A percentile compares a stretch with the other conserved stretches of the same genome.
phyloP scores from a whole-genome alignment of 306 rosid species.

The Lagenaria siceraria region DNA sequence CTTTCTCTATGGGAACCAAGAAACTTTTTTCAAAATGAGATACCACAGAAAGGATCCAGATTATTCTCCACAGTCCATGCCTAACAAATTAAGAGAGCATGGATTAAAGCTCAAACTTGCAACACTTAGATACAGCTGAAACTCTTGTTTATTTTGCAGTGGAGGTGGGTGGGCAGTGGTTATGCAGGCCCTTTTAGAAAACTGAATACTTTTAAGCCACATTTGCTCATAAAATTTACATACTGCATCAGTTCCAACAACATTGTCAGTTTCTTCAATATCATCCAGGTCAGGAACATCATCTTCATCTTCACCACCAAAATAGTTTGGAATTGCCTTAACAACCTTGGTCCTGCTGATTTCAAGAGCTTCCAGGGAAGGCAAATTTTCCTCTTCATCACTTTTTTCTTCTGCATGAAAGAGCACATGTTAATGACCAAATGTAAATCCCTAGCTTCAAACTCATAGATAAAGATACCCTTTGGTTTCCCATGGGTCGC shows the following conservation, averaged over 20 bases:
- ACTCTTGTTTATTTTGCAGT: background rate
- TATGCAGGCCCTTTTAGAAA: background rate
- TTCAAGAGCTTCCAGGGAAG: slow-evolving; percentile 78
- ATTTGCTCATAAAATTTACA: slow-evolving; percentile 15
- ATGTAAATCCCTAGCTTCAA: background rate
- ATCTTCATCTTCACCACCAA: slow-evolving; percentile 64
- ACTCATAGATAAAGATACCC: slow-evolving; percentile 25
- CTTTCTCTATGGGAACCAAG: background rate
- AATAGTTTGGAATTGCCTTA: slow-evolving; percentile 32
- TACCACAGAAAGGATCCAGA: background rate
- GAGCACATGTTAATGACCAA: background rate
- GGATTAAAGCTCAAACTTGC: background rate
- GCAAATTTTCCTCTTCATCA: slow-evolving; percentile 65
- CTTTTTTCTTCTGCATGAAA: slow-evolving; percentile 40
- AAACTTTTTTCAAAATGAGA: background rate
- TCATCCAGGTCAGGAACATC: slow-evolving; percentile 91
- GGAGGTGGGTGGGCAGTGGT: background rate
- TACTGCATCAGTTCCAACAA: slow-evolving; percentile 72
- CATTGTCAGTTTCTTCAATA: slow-evolving; percentile 63
- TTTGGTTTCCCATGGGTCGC: slow-evolving; percentile 96
- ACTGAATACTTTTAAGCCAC: background rate
- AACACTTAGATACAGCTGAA: background rate
- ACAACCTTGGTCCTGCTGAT: slow-evolving; percentile 42
- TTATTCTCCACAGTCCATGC: background rate
- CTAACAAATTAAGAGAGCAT: background rate